Base-by-base conservation (phyloP, 805 yeast species). In the Debaryomyces hansenii region DNA sequence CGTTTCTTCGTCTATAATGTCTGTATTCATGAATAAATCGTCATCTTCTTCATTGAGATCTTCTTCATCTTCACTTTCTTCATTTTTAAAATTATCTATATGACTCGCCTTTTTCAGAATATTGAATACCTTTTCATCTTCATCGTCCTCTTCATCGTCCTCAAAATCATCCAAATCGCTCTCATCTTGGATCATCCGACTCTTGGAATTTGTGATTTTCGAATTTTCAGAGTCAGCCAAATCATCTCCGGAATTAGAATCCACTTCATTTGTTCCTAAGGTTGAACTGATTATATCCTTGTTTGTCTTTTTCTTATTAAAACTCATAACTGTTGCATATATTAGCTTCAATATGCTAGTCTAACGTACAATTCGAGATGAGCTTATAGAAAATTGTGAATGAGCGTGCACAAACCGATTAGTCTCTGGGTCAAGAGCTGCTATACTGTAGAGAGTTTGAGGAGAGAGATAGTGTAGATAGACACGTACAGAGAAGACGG, bases 91-190 rank as follows among this genome's bases (percentile, higher is more conserved):
- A 37, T 33, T 44, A 39, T 18, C 35, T 16, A 35, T 16, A 34
- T 27, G 28, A 21, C 20, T 27, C 12, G 20, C 21, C 40, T 35
- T 35, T 32, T 44, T 46, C 40, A 37, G 48, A 15, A 41, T 38
- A 5, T 38, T 42, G 18, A 21, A 24, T 10, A 42, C 27, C 9
- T 40, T 34, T 18, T 32, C 50, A n/a, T 42, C 52, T 8, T 50
- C 56, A 12, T 53, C 62, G 4, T 38, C 45, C 9, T 51, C 55
- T 5, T 48, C 52, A 20, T 46, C 53, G 4, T 47, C 51, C 15
- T 39, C 44, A 15, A 44, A 42, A 40, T 42, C 48, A 12, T 48
- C 50, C 10, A 32, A 34, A 29, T 52, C 53, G 15, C 47, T 41
- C n/a, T 42, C 47, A n/a, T 40, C 44, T 9, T 44, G 49, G 20